These are phyloP conservation scores for Agrostemma githago DNA, from an alignment of 148 eudicot genomes.

Conservation along the genomic window DNA sequence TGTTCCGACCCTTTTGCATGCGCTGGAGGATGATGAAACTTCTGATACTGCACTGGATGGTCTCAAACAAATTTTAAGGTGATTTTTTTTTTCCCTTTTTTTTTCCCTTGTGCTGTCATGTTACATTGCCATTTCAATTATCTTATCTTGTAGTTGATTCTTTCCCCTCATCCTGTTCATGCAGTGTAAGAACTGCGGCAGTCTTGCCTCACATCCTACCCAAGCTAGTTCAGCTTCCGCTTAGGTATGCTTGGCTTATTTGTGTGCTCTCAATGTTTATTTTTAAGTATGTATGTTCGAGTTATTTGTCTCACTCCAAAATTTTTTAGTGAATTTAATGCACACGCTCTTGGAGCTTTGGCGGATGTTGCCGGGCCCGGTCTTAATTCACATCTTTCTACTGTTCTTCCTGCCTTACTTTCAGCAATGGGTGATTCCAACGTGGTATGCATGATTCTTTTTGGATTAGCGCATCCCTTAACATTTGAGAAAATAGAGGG, in stretches of 20 bases:
- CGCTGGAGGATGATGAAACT: constrained; percentile 85
- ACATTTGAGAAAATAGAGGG: neutral
- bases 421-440: constrained; percentile 75
- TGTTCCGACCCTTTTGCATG: constrained; percentile 94
- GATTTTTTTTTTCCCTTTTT: constrained; percentile 11
- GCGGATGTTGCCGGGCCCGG: constrained; percentile 99
- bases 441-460: constrained; percentile 42
- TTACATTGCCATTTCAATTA: constrained; percentile 3
- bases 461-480: neutral
- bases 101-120: neutral
- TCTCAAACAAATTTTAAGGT: constrained; percentile 95
- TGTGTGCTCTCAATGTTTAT: neutral
- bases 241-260: constrained; percentile 48
- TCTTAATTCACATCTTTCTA: constrained; percentile 71
- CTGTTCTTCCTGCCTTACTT: constrained; percentile 80
- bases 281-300: neutral
- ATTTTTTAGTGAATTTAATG: constrained; percentile 81
- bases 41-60: constrained; percentile 98
- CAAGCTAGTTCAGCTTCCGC: constrained; percentile 88
- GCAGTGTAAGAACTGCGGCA: constrained; percentile 89
- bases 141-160: constrained; percentile 19
- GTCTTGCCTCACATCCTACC: constrained; percentile 98
- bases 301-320: constrained; percentile 8
- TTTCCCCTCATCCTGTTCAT: constrained; percentile 5
- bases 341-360: constrained; percentile 96